phyloP scores from a whole-genome alignment of 352 stramenopile species.

The Phytophthora constricta region DNA sequence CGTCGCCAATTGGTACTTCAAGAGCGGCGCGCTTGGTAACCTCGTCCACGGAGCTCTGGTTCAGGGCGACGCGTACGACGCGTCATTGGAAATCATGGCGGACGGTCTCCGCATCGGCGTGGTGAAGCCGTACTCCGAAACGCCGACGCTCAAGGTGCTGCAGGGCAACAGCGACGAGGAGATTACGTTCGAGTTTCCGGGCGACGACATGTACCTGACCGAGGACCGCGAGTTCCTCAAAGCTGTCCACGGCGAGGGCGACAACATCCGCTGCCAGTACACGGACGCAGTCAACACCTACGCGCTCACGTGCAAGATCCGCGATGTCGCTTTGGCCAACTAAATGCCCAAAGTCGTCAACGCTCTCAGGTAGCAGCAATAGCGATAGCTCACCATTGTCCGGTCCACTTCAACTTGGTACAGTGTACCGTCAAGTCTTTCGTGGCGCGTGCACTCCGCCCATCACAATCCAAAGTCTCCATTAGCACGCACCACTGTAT shows the following conservation, averaged over 20 bases:
- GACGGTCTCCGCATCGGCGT: conserved; percentile 44
- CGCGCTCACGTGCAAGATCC: conserved; percentile 52
- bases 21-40: conserved; percentile 41
- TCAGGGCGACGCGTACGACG: conserved; percentile 42
- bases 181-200: conserved; percentile 39
- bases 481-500: too few relatives aligned
- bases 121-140: conserved; percentile 48
- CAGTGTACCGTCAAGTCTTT: too few relatives aligned
- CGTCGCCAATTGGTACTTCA: conserved; percentile 46
- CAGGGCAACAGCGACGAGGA: conserved; percentile 39
- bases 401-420: too few relatives aligned
- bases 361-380: too few relatives aligned
- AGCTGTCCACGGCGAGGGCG: conserved; percentile 31
- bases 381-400: too few relatives aligned
- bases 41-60: conserved; percentile 44
- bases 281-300: conserved; percentile 45
- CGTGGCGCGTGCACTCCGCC: too few relatives aligned
- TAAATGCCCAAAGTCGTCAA: conserved; percentile 11
- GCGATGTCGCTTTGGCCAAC: conserved; percentile 39
- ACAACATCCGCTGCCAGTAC: conserved; percentile 40
- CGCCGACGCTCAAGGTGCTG: conserved; percentile 40
- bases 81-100: conserved; percentile 45
- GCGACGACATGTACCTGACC: conserved; percentile 53
- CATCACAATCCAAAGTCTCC: too few relatives aligned
- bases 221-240: conserved; percentile 46